Conservation (phyloP, 1,284 basidiomycete genomes). For the Heterobasidion occidentale region DNA sequence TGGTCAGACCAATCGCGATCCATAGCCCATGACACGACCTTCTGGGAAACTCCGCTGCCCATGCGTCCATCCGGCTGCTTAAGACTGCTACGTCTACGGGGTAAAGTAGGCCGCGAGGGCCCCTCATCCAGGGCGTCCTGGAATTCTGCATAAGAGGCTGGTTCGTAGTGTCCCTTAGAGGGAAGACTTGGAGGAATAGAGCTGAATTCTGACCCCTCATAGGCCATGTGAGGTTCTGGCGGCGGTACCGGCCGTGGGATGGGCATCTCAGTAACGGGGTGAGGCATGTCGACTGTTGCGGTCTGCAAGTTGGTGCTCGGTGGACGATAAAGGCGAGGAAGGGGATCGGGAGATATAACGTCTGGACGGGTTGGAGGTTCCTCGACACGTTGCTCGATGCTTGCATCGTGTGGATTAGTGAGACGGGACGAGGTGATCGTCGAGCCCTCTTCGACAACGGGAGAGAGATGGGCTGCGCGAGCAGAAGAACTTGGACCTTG, state of each 20-base stretch:
- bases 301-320: constrained; percentile 12
- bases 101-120: constrained; percentile 22
- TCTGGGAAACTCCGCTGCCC: constrained; percentile 44
- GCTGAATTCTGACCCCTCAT: constrained; percentile 8
- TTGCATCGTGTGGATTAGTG: constrained; percentile 7
- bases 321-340: constrained; percentile 26
- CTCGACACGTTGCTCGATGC: constrained; percentile 2
- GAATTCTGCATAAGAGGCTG: not conserved
- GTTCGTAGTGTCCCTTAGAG: constrained; percentile 2
- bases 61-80: constrained; percentile 39
- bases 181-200: not conserved
- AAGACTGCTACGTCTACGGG: constrained; percentile 52
- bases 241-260: constrained; percentile 11
- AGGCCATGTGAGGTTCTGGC: constrained; percentile 21
- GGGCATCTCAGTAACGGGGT: constrained; percentile 11
- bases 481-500: not conserved
- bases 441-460: constrained; percentile 11
- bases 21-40: constrained; percentile 70
- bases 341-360: constrained; percentile 25
- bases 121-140: not conserved
- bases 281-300: constrained; percentile 9
- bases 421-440: constrained; percentile 1
- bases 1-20: constrained; percentile 49
- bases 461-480: constrained; percentile 9
- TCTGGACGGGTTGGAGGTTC: constrained; percentile 14